Conservation (phyloP, 148 eudicot species). For the Pouteria glomerata region DNA sequence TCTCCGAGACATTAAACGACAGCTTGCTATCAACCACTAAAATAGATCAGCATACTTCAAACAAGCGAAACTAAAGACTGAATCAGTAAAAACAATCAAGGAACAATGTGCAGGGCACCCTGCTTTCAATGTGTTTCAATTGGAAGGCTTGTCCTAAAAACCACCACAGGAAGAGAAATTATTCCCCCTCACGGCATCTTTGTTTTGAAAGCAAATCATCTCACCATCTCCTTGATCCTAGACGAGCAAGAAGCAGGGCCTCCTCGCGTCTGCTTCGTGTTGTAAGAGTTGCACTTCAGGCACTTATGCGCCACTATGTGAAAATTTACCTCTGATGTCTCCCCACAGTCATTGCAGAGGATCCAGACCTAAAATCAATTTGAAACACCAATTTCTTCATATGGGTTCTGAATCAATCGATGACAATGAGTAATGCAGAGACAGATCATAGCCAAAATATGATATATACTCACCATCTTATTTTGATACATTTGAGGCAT, state of each 20-base stretch:
- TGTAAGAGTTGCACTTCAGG: slow-evolving; percentile 57
- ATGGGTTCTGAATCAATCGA: too few relatives aligned
- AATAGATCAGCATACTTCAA: background rate
- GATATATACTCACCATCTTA: slow-evolving; percentile 41
- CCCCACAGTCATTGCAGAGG: slow-evolving; percentile 80
- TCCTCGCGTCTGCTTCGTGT: slow-evolving; percentile 44
- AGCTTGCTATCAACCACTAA: background rate
- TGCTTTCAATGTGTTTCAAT: too few relatives aligned
- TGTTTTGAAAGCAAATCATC: background rate
- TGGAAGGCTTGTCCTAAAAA: background rate
- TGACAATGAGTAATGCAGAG: background rate
- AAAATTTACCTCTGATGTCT: slow-evolving; percentile 45
- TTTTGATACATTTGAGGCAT: slow-evolving; percentile 53
- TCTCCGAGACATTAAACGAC: background rate
- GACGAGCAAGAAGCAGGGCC: slow-evolving; percentile 11
- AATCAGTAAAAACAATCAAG: background rate
- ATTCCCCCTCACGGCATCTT: background rate
- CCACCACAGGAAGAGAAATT: background rate
- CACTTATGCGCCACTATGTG: slow-evolving; percentile 70
- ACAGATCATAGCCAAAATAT: too few relatives aligned
- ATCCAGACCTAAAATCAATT: slow-evolving; percentile 55
- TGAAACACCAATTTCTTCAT: background rate
- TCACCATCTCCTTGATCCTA: background rate
- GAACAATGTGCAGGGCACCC: too few relatives aligned
- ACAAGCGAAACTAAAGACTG: background rate